phyloP scores from a whole-genome alignment of 805 yeast species.

The Lachancea nothofagi region DNA sequence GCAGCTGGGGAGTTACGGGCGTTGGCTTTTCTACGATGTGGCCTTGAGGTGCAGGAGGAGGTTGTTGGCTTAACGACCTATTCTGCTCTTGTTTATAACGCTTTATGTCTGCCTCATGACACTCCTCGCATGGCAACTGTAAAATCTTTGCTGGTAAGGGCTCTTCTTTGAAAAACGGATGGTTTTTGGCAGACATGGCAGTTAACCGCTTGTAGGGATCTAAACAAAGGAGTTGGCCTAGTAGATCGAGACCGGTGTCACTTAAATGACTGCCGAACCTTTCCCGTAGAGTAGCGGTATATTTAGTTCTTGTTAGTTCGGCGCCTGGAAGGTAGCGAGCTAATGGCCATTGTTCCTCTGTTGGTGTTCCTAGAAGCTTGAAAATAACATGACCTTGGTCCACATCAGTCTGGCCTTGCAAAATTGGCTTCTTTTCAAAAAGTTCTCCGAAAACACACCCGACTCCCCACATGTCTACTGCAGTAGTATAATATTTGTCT shows the following conservation, averaged over 20 bases:
- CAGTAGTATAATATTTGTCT: constrained; percentile 80
- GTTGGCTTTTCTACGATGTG: constrained; percentile 20
- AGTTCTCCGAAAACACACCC: constrained; percentile 95
- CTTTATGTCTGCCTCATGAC: constrained; percentile 82
- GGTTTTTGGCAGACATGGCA: constrained; percentile 70
- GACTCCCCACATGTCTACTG: constrained; percentile 96
- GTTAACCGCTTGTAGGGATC: constrained; percentile 73
- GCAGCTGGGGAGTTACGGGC: constrained; percentile 4
- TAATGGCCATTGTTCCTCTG: constrained; percentile 53
- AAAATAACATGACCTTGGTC: constrained; percentile 86
- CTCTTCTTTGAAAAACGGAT: constrained; percentile 57
- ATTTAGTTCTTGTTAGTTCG: constrained; percentile 34
- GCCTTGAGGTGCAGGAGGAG: constrained; percentile 33
- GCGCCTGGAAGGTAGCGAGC: constrained; percentile 50
- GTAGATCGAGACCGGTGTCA: constrained; percentile 45
- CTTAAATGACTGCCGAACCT: constrained; percentile 41
- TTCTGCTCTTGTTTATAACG: constrained; percentile 43
- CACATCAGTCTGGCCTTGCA: constrained; percentile 78
- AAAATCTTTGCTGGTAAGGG: constrained; percentile 63
- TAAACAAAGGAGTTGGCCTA: constrained; percentile 56
- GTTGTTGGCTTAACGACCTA: constrained; percentile 30
- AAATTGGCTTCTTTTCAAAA: constrained; percentile 72
- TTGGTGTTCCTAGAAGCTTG: constrained; percentile 76
- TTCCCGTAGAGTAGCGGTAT: constrained; percentile 41
- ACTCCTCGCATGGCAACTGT: constrained; percentile 66